phyloP scores from a whole-genome alignment of 345 rosid genomes.

The Streptanthus diversifolius region DNA sequence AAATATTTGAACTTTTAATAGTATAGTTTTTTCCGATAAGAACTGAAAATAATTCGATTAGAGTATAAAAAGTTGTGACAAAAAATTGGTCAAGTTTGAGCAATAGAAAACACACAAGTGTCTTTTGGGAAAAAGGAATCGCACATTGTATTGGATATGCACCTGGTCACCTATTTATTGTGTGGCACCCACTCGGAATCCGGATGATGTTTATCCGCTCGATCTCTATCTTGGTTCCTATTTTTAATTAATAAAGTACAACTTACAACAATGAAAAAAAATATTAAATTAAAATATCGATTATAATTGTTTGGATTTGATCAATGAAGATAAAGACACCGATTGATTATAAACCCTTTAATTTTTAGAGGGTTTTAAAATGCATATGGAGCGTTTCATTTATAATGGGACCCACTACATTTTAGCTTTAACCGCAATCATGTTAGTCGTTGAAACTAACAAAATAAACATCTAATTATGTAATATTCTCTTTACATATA shows the following conservation, averaged over 20 bases:
- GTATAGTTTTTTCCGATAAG: background rate
- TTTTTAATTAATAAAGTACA: too few relatives aligned
- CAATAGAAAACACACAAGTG: background rate
- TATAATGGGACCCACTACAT: too few relatives aligned
- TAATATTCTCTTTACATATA: too few relatives aligned
- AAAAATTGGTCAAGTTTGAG: background rate
- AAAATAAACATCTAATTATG: too few relatives aligned
- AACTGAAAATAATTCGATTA: background rate
- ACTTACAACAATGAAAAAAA: background rate
- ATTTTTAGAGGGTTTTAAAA: too few relatives aligned
- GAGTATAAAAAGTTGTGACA: background rate
- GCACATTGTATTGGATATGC: constrained; percentile 18
- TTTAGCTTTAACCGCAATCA: too few relatives aligned
- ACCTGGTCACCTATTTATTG: background rate
- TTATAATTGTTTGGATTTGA: background rate
- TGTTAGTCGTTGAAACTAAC: too few relatives aligned
- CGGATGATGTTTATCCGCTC: constrained; percentile 24
- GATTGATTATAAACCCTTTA: too few relatives aligned
- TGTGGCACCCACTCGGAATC: constrained; percentile 8
- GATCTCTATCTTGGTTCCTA: background rate
- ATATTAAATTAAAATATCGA: background rate
- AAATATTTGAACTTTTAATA: background rate
- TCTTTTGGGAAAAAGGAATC: background rate
- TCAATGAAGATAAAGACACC: background rate
- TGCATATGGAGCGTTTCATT: too few relatives aligned